Conservation (phyloP, 2,329 filamentous ascomycete species). For the Drechslerella dactyloides region DNA sequence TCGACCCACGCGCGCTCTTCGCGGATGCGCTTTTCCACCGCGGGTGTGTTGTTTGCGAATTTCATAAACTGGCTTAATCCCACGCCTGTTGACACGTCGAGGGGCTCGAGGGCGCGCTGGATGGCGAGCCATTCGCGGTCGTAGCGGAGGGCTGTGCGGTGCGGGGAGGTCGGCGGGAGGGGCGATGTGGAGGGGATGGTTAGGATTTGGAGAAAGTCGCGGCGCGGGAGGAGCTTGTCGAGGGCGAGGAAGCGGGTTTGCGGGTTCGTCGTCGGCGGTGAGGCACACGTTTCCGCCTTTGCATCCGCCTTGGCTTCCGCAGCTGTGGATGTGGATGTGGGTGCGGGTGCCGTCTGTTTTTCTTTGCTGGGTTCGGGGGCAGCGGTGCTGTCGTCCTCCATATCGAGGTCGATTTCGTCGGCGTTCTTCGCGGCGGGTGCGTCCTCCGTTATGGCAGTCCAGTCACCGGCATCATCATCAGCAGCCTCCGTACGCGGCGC, state of each 20-base stretch:
- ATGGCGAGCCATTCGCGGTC: constrained; percentile 97
- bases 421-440: constrained; percentile 63
- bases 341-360: background rate
- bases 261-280: constrained; percentile 65
- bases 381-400: constrained; percentile 64
- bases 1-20: constrained; percentile 79
- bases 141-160: constrained; percentile 72
- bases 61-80: constrained; percentile 66
- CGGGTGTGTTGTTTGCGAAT: constrained; percentile 63
- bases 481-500: constrained; percentile 50
- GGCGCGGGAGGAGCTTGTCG: constrained; percentile 83
- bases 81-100: constrained; percentile 64
- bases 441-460: constrained; percentile 27
- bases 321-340: too few relatives aligned
- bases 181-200: constrained; percentile 65
- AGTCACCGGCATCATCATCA: constrained; percentile 34
- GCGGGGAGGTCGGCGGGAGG: constrained; percentile 53
- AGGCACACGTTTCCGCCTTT: constrained; percentile 46
- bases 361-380: constrained; percentile 38
- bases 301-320: constrained; percentile 69
- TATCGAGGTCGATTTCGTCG: constrained; percentile 74
- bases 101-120: constrained; percentile 71
- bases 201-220: constrained; percentile 81
- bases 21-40: constrained; percentile 72
- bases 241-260: constrained; percentile 84